These are phyloP conservation scores for Endocalyx cinctus DNA, from an alignment of 2,329 filamentous ascomycete genomes.

Conservation along the genomic window DNA sequence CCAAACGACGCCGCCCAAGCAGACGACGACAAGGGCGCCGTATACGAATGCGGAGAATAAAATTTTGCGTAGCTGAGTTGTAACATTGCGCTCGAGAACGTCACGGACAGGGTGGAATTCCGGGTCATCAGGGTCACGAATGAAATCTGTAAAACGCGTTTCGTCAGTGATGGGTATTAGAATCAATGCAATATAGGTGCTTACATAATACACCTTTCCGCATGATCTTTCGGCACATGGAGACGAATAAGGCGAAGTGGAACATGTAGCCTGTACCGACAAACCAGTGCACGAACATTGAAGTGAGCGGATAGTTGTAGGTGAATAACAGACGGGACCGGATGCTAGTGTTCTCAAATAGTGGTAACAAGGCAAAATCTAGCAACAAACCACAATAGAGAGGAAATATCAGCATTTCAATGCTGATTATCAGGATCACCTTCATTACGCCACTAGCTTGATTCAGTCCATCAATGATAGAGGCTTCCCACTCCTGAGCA, in stretches of 20 bases:
- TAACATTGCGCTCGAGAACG: slow-evolving; percentile 87
- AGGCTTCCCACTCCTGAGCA: slow-evolving; percentile 65
- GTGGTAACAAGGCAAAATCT: slow-evolving; percentile 79
- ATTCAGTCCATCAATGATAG: slow-evolving; percentile 75
- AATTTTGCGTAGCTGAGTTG: slow-evolving; percentile 92
- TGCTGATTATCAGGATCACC: slow-evolving; percentile 96
- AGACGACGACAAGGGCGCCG: slow-evolving; percentile 85
- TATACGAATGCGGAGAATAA: slow-evolving; percentile 95
- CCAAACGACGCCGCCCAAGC: slow-evolving; percentile 94
- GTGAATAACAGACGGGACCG: slow-evolving; percentile 76
- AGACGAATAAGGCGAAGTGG: slow-evolving; percentile 96
- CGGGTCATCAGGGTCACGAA: slow-evolving; percentile 94
- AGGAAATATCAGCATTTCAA: slow-evolving; percentile 97
- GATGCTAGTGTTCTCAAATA: slow-evolving; percentile 79
- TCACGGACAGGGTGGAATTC: slow-evolving; percentile 97
- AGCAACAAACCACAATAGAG: slow-evolving; percentile 91
- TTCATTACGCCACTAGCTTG: slow-evolving; percentile 97
- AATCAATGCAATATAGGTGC: too few relatives aligned
- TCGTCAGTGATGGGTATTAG: too few relatives aligned
- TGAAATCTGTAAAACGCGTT: slow-evolving; percentile 70
- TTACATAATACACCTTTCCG: slow-evolving; percentile 86
- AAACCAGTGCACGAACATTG: slow-evolving; percentile 97
- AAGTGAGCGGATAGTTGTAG: slow-evolving; percentile 74
- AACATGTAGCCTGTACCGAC: slow-evolving; percentile 99
- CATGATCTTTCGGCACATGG: slow-evolving; percentile 98